Base-by-base conservation (phyloP, 2,329 filamentous ascomycete species). In the Apiospora saccharicola region DNA sequence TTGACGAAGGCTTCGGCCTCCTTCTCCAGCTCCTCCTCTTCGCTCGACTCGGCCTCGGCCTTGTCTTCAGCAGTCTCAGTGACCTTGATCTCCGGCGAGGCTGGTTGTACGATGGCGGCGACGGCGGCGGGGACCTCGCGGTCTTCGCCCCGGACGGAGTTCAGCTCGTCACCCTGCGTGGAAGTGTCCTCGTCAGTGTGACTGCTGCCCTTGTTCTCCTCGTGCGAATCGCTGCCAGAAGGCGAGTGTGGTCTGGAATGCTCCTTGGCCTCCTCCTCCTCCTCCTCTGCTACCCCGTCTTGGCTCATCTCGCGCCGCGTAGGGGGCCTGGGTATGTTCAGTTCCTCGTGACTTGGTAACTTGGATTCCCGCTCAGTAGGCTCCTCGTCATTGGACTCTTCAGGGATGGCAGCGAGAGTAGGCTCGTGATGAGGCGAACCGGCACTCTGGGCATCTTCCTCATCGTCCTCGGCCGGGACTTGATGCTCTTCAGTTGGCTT, bases 31-130 rank as follows among this genome's bases (percentile, higher is more conserved):
- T n/a, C 30, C 34, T 64, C 53, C 26, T 61, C 57, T n/a, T 64
- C 57, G 34, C 57, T 64, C 3, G 57, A 64, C 57, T 64, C 57
- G 57, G 57, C 57, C 8, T 24, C 57, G 30, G 57, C 57, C 34
- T 41, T 41, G 1, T 37, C 57, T 12, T n/a, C 19, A 16, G 24
- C n/a, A 26, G 49, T 8, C n/a, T 51, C n/a, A 22, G 14, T 7
- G 5, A 26, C 16, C 53, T 61, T 61, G 3, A 19, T 19, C 19
- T 61, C 30, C 16, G 34, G 53, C 53, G 30, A 14, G 19, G 26
- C 30, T n/a, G 30, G 19, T 51, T 51, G 19, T 0, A 1, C 30
- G 4, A 34, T 34, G 57, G 57, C 46, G 1, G 5, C 30, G 4
- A 34, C 57, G 57, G 57, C 34, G 57, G 19, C 30, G 10, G 34